Evolutionary conservation across 805 yeast species (phyloP).

Genomic region (Candida boidinii): DNA sequence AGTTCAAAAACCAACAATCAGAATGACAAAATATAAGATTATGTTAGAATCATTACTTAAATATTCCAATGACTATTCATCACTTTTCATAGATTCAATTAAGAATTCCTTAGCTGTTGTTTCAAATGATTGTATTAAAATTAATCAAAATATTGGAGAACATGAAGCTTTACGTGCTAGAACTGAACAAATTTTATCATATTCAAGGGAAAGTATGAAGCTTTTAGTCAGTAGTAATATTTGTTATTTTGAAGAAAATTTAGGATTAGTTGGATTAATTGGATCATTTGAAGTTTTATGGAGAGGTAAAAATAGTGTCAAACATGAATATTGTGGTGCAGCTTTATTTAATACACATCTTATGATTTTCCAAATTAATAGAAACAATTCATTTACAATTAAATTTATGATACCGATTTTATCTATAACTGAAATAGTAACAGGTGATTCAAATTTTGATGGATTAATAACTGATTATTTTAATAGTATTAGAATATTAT

Average conservation of each 20-base stretch:
- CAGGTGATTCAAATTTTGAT: constrained; percentile 8
- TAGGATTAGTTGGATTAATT: no score
- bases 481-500: constrained; percentile 33
- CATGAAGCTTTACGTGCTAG: no score
- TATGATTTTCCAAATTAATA: constrained; percentile 25
- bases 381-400: constrained; percentile 22
- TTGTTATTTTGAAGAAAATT: no score
- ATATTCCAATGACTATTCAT: constrained; percentile 15
- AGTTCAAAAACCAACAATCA: constrained; percentile 42
- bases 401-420: constrained; percentile 42
- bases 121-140: no score
- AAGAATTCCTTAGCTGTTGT: no score
- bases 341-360: constrained; percentile 45
- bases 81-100: constrained; percentile 14
- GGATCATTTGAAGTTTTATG: no score
- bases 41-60: constrained; percentile 35
- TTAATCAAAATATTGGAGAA: no score
- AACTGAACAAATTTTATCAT: no score
- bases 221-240: no score
- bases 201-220: no score
- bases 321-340: constrained; percentile 22
- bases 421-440: no score
- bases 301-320: constrained; percentile 18
- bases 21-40: constrained; percentile 42
- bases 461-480: constrained; percentile 19